Evolutionary conservation across 2,329 filamentous ascomycete species (phyloP).

Genomic region (Sarocladium brachiariae): DNA sequence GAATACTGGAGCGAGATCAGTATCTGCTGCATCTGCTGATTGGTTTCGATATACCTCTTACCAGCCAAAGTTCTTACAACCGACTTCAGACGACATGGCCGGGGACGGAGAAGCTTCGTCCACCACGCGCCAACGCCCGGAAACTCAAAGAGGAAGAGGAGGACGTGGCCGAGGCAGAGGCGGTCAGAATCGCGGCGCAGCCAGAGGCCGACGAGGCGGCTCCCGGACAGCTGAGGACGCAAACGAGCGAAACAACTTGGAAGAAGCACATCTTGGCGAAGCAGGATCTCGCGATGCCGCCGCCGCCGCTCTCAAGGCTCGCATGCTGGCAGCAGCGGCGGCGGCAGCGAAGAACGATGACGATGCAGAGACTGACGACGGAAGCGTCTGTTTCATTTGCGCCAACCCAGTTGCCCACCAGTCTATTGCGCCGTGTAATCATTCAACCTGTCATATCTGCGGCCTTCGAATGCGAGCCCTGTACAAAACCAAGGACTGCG

Average conservation of each 20-base stretch:
- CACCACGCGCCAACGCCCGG: neutral
- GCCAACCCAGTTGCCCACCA: conserved; percentile 83
- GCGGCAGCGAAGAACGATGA: conserved; percentile 21
- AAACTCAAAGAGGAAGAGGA: conserved; percentile 12
- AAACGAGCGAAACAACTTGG: neutral
- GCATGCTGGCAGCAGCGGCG: conserved; percentile 10
- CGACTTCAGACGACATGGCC: neutral
- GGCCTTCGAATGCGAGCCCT: conserved; percentile 82
- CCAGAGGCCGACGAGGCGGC: neutral
- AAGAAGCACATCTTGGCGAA: conserved; percentile 20
- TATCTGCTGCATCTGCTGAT: no score
- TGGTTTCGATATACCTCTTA: no score
- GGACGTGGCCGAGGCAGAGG: conserved; percentile 31
- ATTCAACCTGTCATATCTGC: conserved; percentile 95
- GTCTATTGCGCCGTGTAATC: conserved; percentile 88
- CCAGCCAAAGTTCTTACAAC: no score
- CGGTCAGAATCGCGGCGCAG: neutral
- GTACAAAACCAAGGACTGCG: conserved; percentile 94
- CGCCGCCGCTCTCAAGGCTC: conserved; percentile 28
- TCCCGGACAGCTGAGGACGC: neutral
- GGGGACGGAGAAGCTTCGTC: conserved; percentile 2
- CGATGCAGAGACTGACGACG: conserved; percentile 50
- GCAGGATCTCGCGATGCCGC: conserved; percentile 26
- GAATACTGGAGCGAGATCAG: neutral
- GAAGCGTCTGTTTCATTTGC: conserved; percentile 95